Evolutionary conservation across 2,329 filamentous ascomycete genomes (phyloP), one percentile per base, ranked within the genome.

Genomic region (Talaromyces atroroseus): DNA sequence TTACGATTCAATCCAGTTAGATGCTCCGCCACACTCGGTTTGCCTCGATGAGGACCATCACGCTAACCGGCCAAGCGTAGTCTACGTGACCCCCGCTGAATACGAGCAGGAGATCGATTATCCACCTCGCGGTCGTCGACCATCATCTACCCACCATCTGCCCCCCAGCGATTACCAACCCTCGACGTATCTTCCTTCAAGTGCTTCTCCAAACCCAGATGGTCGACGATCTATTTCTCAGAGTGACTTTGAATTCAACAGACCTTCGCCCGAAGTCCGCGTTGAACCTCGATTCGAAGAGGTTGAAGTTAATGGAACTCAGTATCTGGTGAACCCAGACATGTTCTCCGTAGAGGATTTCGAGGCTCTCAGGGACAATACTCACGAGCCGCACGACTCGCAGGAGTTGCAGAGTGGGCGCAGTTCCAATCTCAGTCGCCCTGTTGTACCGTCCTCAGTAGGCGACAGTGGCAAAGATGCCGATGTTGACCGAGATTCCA

Each of bases 401-500:
- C 54, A 51, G 23, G 52, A 53, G 32, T 42, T 54, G 6, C 32
- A 58, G 4, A 42, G 57, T 24, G 52, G 45, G 5, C 58, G 54
- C 14, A 57, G 52, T 23, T 63, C 57, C n/a, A 47, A 57, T 24
- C 51, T 50, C n/a, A 59, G 57, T 24, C 46, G 52, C n/a, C 57
- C 57, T 38, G 51, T 57, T 23, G 51, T 60, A n/a, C 52, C 58
- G 3, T 38, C 50, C n/a, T 47, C 57, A 4, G 20, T 44, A 29
- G 44, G 38, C 12, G 56, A 52, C 26, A 46, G 50, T 1, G 45
- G 42, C 10, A 59, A 61, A 16, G 64, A 60, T 18, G 38, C 48
- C 12, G 62, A 63, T 14, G 57, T 63, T 46, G 61, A 64, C n/a
- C 64, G 34, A 44, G 61, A 64, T 36, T 26, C 55, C 20, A 58